Base-by-base conservation (phyloP, 1,284 basidiomycete genomes). In the Austroboletus novae-zelandiae region DNA sequence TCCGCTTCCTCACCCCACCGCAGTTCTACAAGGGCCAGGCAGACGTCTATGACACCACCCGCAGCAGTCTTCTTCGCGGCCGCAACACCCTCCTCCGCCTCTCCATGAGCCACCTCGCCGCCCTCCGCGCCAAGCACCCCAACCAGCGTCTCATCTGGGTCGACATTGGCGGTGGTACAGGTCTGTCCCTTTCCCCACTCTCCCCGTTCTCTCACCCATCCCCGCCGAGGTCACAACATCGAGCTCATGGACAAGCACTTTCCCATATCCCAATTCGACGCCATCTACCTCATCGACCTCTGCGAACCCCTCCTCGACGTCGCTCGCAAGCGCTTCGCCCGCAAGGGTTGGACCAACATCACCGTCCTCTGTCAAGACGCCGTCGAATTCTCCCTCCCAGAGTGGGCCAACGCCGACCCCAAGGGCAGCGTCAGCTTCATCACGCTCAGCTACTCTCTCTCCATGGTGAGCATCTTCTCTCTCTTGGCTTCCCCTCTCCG, bases 81-180 rank as follows among this genome's bases (percentile, higher is more conserved):
- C 72, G 86, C 23, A 78, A 82, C 56, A 86, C 27, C 4, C 27
- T 27, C 27, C 27, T 27, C 27, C 27, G 27, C 9, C 27, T 27
- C 27, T 27, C 27, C 84, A 85, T 86, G 0, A 80, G 80, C 25
- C 86, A 91, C 62, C 72, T 91, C 15, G 77, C 74, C 32, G 71
- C 77, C 3, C 72, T 80, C 45, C 74, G 72, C 15, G 65, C 64
- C 36, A 66, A 62, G 25, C 58, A 74, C 20, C 74, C 76, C 0
- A 59, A 69, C 0, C 76, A 79, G 59, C 74, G 74, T 27, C 72
- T 88, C 10, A 77, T 92, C 30, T 92, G 90, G 90, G 77, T 91
- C 30, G 90, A 91, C 66, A 83, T 92, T 50, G 90, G 89, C 9
- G 90, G 89, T 27, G 90, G 89, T 32, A 91, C 89, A 10, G 86